Evolutionary conservation across 2,329 filamentous ascomycete species (phyloP).

Genomic region (Talaromyces sp.): DNA sequence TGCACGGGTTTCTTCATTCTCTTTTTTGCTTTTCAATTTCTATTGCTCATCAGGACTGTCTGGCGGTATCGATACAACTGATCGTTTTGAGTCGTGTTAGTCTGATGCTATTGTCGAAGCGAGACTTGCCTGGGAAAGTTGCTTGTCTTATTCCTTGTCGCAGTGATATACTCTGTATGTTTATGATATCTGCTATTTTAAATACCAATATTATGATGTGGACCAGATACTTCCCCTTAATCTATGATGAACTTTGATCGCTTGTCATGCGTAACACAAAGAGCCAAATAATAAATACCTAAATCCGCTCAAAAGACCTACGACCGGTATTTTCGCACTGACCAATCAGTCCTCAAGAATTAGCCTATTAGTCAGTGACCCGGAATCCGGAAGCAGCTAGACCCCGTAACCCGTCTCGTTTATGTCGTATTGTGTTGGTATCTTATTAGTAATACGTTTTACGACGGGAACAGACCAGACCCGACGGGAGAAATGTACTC

Average conservation of each 20-base stretch:
- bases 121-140: not conserved
- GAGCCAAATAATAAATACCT: not conserved
- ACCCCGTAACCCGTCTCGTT: not conserved
- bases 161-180: not conserved
- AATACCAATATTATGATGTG: not conserved
- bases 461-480: not conserved
- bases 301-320: not conserved
- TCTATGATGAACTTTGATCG: not conserved
- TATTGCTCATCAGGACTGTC: not conserved
- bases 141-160: not conserved
- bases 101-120: not conserved
- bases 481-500: not conserved
- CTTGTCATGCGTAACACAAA: not conserved
- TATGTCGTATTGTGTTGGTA: not conserved
- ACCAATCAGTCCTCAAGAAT: not conserved
- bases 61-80: slow-evolving; percentile 3
- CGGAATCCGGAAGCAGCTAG: not conserved
- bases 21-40: not conserved
- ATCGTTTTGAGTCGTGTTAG: not conserved
- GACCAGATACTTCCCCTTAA: not conserved
- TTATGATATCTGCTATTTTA: not conserved
- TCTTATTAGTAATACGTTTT: not conserved
- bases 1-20: slow-evolving; percentile 7
- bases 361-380: not conserved
- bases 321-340: not conserved